A percentile compares a stretch with the other conserved stretches of the same genome.
phyloP scores from a whole-genome alignment of 805 yeast species.

The Ascoidea asiatica region DNA sequence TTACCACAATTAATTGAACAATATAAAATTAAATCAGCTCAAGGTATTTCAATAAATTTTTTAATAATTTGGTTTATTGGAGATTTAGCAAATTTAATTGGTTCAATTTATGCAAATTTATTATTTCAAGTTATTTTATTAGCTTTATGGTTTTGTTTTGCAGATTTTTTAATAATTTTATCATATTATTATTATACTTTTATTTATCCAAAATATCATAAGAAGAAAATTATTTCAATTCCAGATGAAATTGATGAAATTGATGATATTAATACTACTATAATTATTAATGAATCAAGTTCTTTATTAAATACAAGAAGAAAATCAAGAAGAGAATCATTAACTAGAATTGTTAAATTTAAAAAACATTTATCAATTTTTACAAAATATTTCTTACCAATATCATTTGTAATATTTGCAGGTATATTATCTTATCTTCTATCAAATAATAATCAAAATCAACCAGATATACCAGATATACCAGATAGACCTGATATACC shows the following conservation, averaged over 20 bases:
- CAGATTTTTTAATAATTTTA: conserved; percentile 44
- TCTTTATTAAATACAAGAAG: conserved; percentile 6
- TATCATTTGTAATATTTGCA: conserved; percentile 45
- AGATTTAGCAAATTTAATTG: conserved; percentile 52
- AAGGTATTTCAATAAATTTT: conserved; percentile 62
- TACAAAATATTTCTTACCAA: conserved; percentile 40
- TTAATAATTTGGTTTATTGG: conserved; percentile 61
- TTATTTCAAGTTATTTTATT: conserved; percentile 57
- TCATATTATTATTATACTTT: conserved; percentile 46
- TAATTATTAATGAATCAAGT: not conserved
- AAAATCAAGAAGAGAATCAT: conserved; percentile 27
- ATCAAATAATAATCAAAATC: conserved; percentile 18
- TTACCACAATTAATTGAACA: conserved; percentile 73
- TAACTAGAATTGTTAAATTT: conserved; percentile 36
- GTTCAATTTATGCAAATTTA: conserved; percentile 57
- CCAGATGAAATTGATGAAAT: not conserved
- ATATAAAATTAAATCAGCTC: conserved; percentile 60
- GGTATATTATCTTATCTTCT: conserved; percentile 48
- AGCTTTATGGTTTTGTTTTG: conserved; percentile 67
- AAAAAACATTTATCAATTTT: conserved; percentile 34
- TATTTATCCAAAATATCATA: conserved; percentile 26
- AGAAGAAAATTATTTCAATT: not conserved
- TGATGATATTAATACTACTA: not conserved
- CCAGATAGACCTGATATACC: conserved; percentile 14
- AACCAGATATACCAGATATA: conserved; percentile 12